phyloP scores from a whole-genome alignment of 1,284 basidiomycete species.

The Ustilago hordei region DNA sequence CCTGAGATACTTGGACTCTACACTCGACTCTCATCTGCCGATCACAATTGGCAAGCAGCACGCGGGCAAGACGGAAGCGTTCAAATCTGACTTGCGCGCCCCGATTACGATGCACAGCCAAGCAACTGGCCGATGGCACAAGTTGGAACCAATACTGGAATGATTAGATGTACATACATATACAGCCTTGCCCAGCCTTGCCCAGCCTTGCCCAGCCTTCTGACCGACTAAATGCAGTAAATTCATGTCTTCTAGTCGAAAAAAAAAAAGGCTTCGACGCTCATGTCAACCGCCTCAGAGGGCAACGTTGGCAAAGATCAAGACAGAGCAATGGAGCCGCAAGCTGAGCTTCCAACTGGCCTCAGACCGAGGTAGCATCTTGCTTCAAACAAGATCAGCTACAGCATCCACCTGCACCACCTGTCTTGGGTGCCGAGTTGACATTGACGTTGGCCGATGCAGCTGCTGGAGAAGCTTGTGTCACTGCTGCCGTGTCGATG shows the following conservation, averaged over 20 bases:
- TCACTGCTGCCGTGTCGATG: slow-evolving; percentile 76
- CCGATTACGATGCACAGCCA: background rate
- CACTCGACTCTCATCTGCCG: background rate
- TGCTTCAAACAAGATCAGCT: slow-evolving; percentile 4
- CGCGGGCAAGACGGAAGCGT: background rate
- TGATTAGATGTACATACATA: slow-evolving; percentile 17
- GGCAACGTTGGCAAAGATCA: background rate
- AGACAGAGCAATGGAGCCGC: background rate
- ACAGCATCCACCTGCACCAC: slow-evolving; percentile 39
- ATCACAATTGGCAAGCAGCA: background rate
- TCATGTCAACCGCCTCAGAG: background rate
- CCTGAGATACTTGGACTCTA: background rate
- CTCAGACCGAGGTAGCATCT: background rate
- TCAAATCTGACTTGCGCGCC: background rate
- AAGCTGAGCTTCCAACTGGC: background rate
- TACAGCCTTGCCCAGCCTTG: no score
- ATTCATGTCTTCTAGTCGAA: background rate
- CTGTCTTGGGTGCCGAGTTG: slow-evolving; percentile 46
- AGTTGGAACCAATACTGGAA: background rate
- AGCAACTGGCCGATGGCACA: background rate
- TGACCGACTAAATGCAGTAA: background rate
- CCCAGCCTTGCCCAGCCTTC: no score
- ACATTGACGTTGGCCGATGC: slow-evolving; percentile 52
- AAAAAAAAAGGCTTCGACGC: background rate
- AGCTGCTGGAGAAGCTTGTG: slow-evolving; percentile 39